Conservation (phyloP, 305 asterid species). For the Solanum hybrid region DNA sequence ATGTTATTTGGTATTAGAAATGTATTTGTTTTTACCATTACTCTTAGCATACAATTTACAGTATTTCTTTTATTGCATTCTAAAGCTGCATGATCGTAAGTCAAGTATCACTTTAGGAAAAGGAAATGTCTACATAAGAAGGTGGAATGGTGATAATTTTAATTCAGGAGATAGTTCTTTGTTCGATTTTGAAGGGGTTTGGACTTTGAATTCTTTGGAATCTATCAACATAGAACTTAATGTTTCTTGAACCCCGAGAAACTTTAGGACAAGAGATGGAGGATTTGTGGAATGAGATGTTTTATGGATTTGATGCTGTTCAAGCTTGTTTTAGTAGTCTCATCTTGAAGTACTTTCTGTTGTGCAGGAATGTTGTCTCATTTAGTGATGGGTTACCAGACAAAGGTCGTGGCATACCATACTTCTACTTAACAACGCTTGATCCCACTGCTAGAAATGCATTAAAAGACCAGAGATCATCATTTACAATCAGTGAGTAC, state of each 20-base stretch:
- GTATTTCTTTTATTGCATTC: not conserved
- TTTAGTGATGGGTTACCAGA: constrained; percentile 76
- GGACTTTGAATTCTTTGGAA: not conserved
- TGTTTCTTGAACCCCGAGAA: not conserved
- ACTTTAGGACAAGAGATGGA: not conserved
- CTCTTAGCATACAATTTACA: not conserved
- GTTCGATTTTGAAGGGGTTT: not conserved
- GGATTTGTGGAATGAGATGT: not conserved
- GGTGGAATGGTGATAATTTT: not conserved
- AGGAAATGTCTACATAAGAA: not conserved
- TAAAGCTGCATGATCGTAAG: not conserved
- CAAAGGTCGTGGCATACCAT: constrained; percentile 71
- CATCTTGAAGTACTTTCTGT: not conserved
- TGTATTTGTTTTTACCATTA: not conserved
- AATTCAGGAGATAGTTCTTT: not conserved
- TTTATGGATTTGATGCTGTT: not conserved
- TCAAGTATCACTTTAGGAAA: not conserved
- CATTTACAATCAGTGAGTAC: constrained; percentile 72
- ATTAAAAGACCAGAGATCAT: constrained; percentile 58
- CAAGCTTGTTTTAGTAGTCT: not conserved
- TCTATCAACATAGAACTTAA: not conserved
- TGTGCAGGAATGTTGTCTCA: constrained; percentile 73
- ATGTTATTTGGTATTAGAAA: not conserved
- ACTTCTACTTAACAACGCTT: constrained; percentile 73
- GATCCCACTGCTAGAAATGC: constrained; percentile 83